Conservation (phyloP, 495 filamentous ascomycete genomes). For the Xylaria scruposa region DNA sequence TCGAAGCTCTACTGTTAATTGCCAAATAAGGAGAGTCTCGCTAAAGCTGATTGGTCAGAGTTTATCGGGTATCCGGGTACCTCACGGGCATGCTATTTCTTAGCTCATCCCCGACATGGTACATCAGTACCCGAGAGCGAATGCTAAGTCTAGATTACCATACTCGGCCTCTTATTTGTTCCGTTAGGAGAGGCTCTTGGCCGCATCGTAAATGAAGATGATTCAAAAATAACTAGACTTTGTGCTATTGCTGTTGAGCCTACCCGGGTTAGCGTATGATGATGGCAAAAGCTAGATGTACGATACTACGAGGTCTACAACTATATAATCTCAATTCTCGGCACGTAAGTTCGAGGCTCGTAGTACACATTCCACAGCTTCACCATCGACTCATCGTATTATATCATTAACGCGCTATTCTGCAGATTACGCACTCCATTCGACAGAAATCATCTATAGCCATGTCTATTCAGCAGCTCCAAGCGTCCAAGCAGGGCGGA, state of each 20-base stretch:
- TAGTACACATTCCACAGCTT: background rate
- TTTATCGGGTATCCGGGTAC: slow-evolving; percentile 3
- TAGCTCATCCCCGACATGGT: background rate
- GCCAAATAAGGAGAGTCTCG: background rate
- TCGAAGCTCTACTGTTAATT: background rate
- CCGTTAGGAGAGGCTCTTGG: background rate
- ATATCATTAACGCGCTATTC: background rate
- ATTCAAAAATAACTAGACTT: background rate
- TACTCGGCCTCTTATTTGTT: background rate
- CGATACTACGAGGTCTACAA: background rate
- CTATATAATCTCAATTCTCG: background rate
- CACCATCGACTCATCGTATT: background rate
- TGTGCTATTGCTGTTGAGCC: background rate
- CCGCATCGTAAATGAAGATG: background rate
- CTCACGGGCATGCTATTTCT: background rate
- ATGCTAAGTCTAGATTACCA: background rate
- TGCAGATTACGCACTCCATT: background rate
- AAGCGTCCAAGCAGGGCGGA: slow-evolving; percentile 24
- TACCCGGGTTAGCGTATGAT: background rate
- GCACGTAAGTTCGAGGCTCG: background rate
- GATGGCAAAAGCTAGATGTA: background rate
- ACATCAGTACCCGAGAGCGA: background rate
- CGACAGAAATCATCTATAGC: background rate
- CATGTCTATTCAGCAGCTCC: slow-evolving; percentile 31
- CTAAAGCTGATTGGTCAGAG: background rate